Conservation (phyloP, 148 eudicot species). For the Silene uniflora region DNA sequence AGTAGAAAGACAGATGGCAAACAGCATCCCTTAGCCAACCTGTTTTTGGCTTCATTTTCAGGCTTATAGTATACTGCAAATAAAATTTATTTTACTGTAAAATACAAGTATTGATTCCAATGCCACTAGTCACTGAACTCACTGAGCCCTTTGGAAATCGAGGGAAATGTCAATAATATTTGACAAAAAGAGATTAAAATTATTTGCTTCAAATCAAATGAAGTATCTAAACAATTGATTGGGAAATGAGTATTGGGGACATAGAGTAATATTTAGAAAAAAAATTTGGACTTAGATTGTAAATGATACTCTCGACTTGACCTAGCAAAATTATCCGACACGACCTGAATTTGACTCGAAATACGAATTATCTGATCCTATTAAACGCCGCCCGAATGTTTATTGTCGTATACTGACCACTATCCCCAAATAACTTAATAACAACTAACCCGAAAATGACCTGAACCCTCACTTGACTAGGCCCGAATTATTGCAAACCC, state of each 20-base stretch:
- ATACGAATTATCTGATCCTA: too few relatives aligned
- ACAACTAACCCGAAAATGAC: too few relatives aligned
- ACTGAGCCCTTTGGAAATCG: background rate
- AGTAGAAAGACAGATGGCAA: background rate
- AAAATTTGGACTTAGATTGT: background rate
- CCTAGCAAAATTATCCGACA: too few relatives aligned
- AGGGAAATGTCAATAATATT: conserved; percentile 2
- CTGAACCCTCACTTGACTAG: too few relatives aligned
- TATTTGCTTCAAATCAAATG: background rate
- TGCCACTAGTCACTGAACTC: background rate
- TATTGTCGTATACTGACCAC: too few relatives aligned
- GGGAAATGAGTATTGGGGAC: background rate
- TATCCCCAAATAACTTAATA: too few relatives aligned
- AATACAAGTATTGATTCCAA: background rate
- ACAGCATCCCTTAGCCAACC: background rate
- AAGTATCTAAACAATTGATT: background rate
- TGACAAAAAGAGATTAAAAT: background rate
- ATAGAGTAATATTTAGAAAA: background rate
- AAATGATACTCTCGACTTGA: too few relatives aligned
- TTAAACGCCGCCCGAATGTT: too few relatives aligned
- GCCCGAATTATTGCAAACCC: too few relatives aligned
- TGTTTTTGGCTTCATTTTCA: background rate
- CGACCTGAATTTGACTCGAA: too few relatives aligned
- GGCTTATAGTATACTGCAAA: background rate
- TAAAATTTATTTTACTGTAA: background rate